Evolutionary conservation across 805 yeast species (phyloP).

Genomic region (Saturnispora diversa): DNA sequence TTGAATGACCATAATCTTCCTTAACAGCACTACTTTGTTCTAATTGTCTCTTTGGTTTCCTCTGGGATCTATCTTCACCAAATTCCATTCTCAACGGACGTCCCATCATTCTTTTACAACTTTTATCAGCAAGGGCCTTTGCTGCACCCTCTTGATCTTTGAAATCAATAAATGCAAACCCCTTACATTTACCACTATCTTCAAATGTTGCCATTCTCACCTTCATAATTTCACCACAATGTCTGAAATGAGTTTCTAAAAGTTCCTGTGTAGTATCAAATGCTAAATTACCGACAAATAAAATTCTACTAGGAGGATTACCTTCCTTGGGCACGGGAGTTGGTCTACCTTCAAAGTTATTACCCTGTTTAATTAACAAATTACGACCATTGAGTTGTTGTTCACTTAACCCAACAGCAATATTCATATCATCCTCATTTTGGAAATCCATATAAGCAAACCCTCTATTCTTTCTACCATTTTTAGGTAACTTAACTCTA

Average conservation of each 20-base stretch:
- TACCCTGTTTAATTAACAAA: constrained; percentile 71
- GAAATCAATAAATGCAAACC: constrained; percentile 90
- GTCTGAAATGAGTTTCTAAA: constrained; percentile 75
- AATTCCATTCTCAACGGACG: constrained; percentile 78
- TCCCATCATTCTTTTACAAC: constrained; percentile 57
- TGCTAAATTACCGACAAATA: constrained; percentile 89
- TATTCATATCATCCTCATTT: constrained; percentile 47
- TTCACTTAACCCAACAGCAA: constrained; percentile 66
- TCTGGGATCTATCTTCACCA: constrained; percentile 82
- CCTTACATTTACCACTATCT: constrained; percentile 93
- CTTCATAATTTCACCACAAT: constrained; percentile 78
- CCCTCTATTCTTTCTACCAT: constrained; percentile 64
- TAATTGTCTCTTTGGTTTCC: constrained; percentile 19
- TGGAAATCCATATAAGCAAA: constrained; percentile 86
- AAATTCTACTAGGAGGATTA: constrained; percentile 80
- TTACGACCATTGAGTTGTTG: constrained; percentile 73
- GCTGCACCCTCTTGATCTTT: constrained; percentile 74
- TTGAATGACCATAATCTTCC: neutral
- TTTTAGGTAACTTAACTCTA: constrained; percentile 74
- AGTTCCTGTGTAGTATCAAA: constrained; percentile 83
- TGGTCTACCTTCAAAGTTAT: constrained; percentile 85
- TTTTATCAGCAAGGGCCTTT: constrained; percentile 65
- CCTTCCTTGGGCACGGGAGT: constrained; percentile 31
- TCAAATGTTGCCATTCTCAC: constrained; percentile 98
- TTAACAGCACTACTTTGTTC: neutral